phyloP scores from a whole-genome alignment of 1,284 basidiomycete species.

The Garcileccinum viscosum region DNA sequence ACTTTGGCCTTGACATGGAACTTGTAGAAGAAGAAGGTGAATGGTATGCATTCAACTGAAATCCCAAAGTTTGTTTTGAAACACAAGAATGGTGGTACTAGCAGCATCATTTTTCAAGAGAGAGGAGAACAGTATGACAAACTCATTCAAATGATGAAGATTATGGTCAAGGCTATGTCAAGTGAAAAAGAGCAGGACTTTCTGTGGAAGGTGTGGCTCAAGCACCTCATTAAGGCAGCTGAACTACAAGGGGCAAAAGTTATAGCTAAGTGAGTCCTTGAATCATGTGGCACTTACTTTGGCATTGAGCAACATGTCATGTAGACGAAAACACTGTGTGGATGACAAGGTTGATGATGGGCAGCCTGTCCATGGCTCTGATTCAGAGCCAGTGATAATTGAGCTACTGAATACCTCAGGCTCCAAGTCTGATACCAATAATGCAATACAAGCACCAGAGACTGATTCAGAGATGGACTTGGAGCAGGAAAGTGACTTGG shows the following conservation, averaged over 20 bases:
- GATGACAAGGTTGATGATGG: too few relatives aligned
- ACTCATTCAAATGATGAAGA: not conserved
- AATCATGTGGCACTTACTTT: too few relatives aligned
- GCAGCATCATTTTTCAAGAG: not conserved
- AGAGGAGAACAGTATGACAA: not conserved
- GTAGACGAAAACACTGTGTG: too few relatives aligned
- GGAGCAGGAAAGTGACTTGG: not conserved
- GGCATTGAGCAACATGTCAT: too few relatives aligned
- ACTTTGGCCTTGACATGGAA: not conserved
- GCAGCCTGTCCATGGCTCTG: too few relatives aligned
- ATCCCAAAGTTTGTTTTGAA: not conserved
- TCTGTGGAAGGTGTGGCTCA: not conserved
- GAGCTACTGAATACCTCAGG: not conserved
- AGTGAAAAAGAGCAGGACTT: not conserved
- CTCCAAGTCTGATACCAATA: too few relatives aligned
- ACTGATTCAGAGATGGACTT: not conserved
- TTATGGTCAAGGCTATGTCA: not conserved
- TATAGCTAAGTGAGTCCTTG: not conserved
- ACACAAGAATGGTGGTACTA: not conserved
- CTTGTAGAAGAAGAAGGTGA: not conserved
- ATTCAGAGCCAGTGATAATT: not conserved
- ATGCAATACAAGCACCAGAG: too few relatives aligned
- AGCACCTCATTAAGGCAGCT: not conserved
- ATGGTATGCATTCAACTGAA: not conserved
- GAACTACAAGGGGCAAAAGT: not conserved